Evolutionary conservation across 140 eudicot genomes (phyloP).

Genomic region (Anethum foeniculum): DNA sequence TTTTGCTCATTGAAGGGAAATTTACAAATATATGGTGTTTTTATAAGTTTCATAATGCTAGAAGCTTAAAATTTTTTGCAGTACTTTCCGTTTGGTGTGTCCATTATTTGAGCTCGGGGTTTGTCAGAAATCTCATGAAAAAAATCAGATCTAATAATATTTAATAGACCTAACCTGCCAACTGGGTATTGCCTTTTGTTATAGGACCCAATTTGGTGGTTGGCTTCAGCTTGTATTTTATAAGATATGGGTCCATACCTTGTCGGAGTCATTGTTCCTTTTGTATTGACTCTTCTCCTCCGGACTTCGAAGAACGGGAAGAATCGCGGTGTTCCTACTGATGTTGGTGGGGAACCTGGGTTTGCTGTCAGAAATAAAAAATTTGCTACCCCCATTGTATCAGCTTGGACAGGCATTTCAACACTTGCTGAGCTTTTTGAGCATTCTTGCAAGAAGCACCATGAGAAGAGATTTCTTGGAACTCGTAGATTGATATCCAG

Average conservation of each 20-base stretch:
- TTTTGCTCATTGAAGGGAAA: neutral
- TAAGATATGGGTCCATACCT: constrained; percentile 60
- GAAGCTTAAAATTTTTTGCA: neutral
- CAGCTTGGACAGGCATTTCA: constrained; percentile 78
- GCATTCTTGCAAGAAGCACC: constrained; percentile 63
- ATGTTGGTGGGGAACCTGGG: constrained; percentile 77
- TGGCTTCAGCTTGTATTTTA: neutral
- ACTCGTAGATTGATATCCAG: constrained; percentile 60
- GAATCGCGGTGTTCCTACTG: constrained; percentile 57
- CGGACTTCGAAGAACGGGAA: constrained; percentile 45
- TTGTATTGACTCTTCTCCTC: constrained; percentile 52
- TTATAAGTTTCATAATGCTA: neutral
- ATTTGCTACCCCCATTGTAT: constrained; percentile 56
- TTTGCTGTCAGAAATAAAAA: constrained; percentile 73
- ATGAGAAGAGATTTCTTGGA: constrained; percentile 59
- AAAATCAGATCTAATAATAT: neutral
- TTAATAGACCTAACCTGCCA: neutral
- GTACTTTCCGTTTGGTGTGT: neutral
- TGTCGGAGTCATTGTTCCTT: constrained; percentile 70
- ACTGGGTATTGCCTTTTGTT: neutral
- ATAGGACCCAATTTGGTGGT: neutral
- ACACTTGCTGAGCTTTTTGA: constrained; percentile 93
- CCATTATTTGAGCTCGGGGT: neutral
- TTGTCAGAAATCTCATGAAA: neutral
- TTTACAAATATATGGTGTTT: neutral